Conservation (phyloP, 441 rosid genomes). For the Pelargonium citronellum region DNA sequence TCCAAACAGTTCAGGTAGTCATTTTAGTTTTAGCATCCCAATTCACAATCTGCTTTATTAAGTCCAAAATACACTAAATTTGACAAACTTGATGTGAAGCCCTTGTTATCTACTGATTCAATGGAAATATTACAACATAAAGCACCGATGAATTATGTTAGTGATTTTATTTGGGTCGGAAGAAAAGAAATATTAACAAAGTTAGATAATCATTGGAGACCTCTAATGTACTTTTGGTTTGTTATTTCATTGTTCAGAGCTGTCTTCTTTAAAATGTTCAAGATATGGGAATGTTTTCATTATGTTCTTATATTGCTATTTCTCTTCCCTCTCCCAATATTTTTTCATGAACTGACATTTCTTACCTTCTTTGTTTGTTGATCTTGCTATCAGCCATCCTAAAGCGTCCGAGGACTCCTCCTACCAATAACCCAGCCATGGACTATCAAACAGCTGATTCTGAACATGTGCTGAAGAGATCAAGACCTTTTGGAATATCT, state of each 20-base stretch:
- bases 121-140: neutral
- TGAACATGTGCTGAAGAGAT: constrained; percentile 59
- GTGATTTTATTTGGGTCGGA: constrained; percentile 12
- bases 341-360: neutral
- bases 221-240: neutral
- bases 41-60: constrained; percentile 6
- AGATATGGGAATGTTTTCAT: too few relatives aligned
- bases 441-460: constrained; percentile 80
- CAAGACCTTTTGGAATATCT: constrained; percentile 56
- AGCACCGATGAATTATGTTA: constrained; percentile 4
- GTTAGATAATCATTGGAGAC: neutral
- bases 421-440: constrained; percentile 46
- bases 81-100: constrained; percentile 3
- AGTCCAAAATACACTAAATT: neutral
- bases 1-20: constrained; percentile 52
- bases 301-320: too few relatives aligned
- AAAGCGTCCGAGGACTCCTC: constrained; percentile 68
- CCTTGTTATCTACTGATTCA: neutral
- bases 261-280: neutral
- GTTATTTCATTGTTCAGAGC: neutral
- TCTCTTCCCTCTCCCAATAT: constrained; percentile 6
- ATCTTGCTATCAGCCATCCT: constrained; percentile 38
- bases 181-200: constrained; percentile 4
- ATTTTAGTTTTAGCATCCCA: too few relatives aligned
- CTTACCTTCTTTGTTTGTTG: neutral